Conservation (phyloP, 2,329 filamentous ascomycete genomes). For the Sporothrix globosa region DNA sequence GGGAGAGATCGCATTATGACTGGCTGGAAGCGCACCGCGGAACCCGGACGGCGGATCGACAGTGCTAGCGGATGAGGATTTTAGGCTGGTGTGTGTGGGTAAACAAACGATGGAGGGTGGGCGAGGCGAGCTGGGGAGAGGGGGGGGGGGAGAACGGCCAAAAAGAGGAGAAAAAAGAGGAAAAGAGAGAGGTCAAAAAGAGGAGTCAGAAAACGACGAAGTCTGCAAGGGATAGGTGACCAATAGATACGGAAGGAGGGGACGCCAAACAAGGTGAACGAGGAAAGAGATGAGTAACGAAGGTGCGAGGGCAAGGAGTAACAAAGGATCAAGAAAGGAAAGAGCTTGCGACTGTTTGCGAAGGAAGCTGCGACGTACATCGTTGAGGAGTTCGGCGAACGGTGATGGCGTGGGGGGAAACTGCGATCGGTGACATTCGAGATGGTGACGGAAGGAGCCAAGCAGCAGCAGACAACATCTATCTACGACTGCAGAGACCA, state of each 20-base stretch:
- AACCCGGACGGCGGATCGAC: conserved; percentile 22
- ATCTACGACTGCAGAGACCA: background rate
- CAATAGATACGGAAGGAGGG: conserved; percentile 4
- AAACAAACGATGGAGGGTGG: conserved; percentile 9
- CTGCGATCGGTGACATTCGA: background rate
- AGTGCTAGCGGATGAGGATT: conserved; percentile 18
- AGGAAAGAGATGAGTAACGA: conserved; percentile 3
- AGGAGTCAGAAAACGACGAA: background rate
- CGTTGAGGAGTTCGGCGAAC: background rate
- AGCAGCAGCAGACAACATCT: background rate
- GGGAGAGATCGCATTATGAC: conserved; percentile 11
- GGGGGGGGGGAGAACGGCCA: background rate
- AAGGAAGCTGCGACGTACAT: background rate
- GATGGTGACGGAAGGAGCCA: conserved; percentile 1
- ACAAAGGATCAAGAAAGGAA: background rate
- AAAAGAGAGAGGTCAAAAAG: background rate
- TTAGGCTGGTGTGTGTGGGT: conserved; percentile 1
- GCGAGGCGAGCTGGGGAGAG: background rate
- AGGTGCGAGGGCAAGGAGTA: background rate
- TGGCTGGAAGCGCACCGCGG: conserved; percentile 25
- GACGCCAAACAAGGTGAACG: background rate
- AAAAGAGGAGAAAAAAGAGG: background rate
- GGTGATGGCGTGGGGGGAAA: background rate
- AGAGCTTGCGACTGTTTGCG: background rate
- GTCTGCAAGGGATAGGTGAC: conserved; percentile 13